Conservation (phyloP, 2,329 filamentous ascomycete species). For the Aspergillus aculeatus region DNA sequence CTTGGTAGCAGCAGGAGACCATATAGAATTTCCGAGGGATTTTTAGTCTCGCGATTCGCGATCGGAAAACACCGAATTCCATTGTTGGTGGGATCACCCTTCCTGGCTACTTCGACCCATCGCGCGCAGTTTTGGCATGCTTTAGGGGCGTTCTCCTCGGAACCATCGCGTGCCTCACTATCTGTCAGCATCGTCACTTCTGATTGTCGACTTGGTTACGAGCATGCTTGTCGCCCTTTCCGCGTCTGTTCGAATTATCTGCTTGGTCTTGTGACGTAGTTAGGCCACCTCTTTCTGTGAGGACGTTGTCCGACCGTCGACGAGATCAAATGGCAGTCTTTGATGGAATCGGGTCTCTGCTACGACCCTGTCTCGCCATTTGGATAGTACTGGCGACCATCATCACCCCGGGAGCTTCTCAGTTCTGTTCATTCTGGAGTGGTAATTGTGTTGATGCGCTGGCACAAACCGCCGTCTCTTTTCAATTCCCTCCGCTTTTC, state of each 20-base stretch:
- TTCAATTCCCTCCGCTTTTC: constrained; percentile 37
- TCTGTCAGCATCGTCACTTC: not conserved
- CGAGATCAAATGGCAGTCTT: constrained; percentile 21
- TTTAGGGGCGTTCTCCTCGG: not conserved
- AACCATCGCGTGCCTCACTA: not conserved
- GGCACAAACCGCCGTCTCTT: constrained; percentile 36
- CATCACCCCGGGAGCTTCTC: constrained; percentile 24
- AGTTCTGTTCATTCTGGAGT: constrained; percentile 38
- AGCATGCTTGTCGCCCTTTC: constrained; percentile 25
- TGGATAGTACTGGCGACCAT: constrained; percentile 22
- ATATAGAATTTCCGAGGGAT: not conserved
- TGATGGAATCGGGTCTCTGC: constrained; percentile 11
- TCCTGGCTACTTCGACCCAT: not conserved
- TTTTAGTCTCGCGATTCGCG: not conserved
- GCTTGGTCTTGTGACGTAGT: constrained; percentile 22
- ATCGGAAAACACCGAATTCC: not conserved
- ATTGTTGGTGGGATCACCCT: not conserved
- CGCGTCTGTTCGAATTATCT: constrained; percentile 16
- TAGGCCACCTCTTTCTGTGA: constrained; percentile 22
- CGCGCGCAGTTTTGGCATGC: constrained; percentile 2
- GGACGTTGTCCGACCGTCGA: constrained; percentile 5
- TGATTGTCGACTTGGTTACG: constrained; percentile 19
- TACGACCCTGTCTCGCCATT: constrained; percentile 19
- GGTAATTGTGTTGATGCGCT: constrained; percentile 38
- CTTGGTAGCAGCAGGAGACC: not conserved